Conservation (phyloP, 179 eudicot species). For the Amaranthus tricolor region DNA sequence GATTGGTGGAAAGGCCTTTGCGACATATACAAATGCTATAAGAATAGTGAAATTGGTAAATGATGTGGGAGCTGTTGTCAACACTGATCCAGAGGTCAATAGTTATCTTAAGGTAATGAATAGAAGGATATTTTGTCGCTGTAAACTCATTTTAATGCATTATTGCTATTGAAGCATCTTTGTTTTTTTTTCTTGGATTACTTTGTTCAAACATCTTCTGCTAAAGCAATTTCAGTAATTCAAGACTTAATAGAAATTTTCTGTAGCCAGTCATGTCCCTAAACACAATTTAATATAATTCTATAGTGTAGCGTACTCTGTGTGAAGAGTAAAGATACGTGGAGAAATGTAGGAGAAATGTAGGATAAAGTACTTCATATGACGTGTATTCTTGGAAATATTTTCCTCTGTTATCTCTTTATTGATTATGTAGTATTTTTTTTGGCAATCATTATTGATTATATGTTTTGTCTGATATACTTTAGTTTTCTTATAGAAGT, state of each 20-base stretch:
- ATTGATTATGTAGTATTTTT: not conserved
- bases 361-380: not conserved
- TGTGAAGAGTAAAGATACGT: not conserved
- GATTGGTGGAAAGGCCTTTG: conserved; percentile 99
- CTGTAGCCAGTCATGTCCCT: not conserved
- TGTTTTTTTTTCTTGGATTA: not conserved
- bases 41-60: conserved; percentile 91
- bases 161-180: not conserved
- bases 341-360: not conserved
- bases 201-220: not conserved
- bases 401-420: not conserved
- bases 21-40: conserved; percentile 95
- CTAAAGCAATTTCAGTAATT: not conserved
- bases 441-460: not conserved
- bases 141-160: not conserved
- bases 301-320: not conserved
- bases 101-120: conserved; percentile 76
- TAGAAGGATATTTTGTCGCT: not conserved
- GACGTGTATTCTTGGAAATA: not conserved
- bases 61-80: conserved; percentile 94
- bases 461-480: not conserved
- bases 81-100: conserved; percentile 90
- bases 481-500: too few species aligned
- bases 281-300: not conserved
- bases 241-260: not conserved